Base-by-base conservation (phyloP, 306 rosid genomes). In the Fragaria iinumae region DNA sequence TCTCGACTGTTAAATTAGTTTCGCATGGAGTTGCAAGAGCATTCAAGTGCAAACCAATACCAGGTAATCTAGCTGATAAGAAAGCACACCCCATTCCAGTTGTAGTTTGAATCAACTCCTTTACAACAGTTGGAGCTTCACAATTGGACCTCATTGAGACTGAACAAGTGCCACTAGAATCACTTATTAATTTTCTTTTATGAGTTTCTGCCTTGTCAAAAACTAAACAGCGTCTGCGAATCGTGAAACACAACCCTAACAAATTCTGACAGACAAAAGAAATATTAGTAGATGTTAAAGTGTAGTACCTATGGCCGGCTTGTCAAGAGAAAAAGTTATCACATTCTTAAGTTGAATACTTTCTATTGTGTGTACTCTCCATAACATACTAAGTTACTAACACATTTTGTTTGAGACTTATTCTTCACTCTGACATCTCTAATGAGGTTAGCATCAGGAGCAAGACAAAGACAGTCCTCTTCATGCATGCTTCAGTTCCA, bases 41-140 rank as follows among this genome's bases (percentile, higher is more conserved):
- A 71, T 81, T 76, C 67, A 76, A 76, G 60, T 81, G 80, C 77
- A 81, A 76, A 63, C 80, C 84, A 34, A 69, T 71, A 29, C 80
- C 84, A 27, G 76, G 76, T 20, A 76, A 70, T 43, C 52, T 67
- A 47, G 80, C 69, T 23, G 65, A 55, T 20, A 47, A 80, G 67
- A 25, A 47, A 65, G 29, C 23, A 45, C 69, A 0, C 10, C 8
- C 56, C 17, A 14, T 16, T 50, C 75, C 68, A 44, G 23, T 27
- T 68, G 45, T 67, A 20, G 4, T 73, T 55, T 44, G 55, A 4
- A 56, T 18, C 29, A 69, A 56, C 2, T 77, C 21, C 34, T 77
- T 49, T 6, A 27, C 45, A 1, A 11, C 59, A 12, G 60, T 5
- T 64, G 49, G 2, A 48, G 36, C 39, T 34, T 73, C 76, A 67